Evolutionary conservation across 2,329 filamentous ascomycete genomes (phyloP).

Genomic region (Epichloe brachyelytri): DNA sequence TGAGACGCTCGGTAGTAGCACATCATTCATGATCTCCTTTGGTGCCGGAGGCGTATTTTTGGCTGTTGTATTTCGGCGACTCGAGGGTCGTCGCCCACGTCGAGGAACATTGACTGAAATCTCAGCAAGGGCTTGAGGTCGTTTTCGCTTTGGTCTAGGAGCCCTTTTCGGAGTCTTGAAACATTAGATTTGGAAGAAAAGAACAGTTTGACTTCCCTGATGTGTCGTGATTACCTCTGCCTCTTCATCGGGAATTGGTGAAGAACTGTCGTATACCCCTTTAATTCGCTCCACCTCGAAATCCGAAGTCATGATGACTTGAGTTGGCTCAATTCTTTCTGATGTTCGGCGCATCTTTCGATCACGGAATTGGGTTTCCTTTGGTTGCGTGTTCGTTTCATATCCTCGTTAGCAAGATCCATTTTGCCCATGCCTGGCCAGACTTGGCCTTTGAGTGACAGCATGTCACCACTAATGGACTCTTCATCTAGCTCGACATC

Average conservation of each 20-base stretch:
- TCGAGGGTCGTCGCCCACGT: constrained; percentile 12
- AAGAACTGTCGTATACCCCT: constrained; percentile 48
- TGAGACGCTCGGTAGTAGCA: background rate
- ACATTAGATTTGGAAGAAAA: background rate
- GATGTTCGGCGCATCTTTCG: constrained; percentile 52
- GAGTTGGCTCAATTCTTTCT: constrained; percentile 46
- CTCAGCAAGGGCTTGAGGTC: constrained; percentile 19
- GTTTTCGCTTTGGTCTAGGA: constrained; percentile 19
- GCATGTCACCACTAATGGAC: constrained; percentile 15
- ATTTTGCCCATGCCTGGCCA: constrained; percentile 75
- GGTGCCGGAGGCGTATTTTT: constrained; percentile 8
- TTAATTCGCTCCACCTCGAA: constrained; percentile 38
- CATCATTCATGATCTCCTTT: constrained; percentile 2
- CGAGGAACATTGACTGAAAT: constrained; percentile 22
- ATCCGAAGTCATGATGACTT: constrained; percentile 47
- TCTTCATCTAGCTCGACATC: constrained; percentile 19
- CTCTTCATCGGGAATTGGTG: constrained; percentile 26
- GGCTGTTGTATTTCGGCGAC: constrained; percentile 12
- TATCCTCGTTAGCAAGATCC: constrained; percentile 61
- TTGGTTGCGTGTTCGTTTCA: constrained; percentile 65
- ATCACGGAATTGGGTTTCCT: constrained; percentile 64
- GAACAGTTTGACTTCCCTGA: background rate
- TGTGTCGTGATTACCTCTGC: constrained; percentile 27
- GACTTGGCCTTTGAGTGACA: constrained; percentile 53
- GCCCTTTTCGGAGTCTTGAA: constrained; percentile 19